These are phyloP conservation scores for Populus nigra DNA, from an alignment of 345 rosid genomes.

Conservation along the genomic window DNA sequence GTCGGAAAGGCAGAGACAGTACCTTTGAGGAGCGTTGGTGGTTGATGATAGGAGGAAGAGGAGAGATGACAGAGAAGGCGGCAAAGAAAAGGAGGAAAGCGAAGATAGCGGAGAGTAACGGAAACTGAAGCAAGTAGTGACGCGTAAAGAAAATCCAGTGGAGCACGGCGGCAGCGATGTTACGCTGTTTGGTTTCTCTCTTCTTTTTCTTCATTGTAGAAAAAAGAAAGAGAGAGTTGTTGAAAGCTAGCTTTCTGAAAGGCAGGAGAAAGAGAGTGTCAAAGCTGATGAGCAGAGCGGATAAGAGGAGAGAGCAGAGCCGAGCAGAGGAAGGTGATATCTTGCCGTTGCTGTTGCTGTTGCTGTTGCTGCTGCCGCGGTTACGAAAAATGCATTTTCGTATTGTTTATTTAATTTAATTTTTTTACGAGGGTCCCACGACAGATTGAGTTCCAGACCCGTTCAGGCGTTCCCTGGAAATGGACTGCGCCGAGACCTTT, in stretches of 20 bases:
- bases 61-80: slow-evolving; percentile 40
- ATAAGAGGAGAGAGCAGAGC: not conserved
- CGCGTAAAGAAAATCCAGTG: slow-evolving; percentile 38
- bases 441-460: not conserved
- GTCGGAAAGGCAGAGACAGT: not conserved
- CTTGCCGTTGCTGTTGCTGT: not conserved
- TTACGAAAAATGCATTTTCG: not conserved
- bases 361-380: not conserved
- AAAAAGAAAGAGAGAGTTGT: not conserved
- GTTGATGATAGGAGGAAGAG: slow-evolving; percentile 47
- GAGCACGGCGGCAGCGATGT: slow-evolving; percentile 28
- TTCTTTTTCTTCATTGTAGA: slow-evolving; percentile 41
- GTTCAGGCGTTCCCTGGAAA: not conserved
- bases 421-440: not conserved
- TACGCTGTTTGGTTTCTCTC: slow-evolving; percentile 25
- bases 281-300: not conserved
- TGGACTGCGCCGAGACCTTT: not conserved
- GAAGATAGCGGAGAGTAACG: slow-evolving; percentile 53
- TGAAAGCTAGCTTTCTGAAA: not conserved
- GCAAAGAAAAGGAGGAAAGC: slow-evolving; percentile 54
- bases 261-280: not conserved
- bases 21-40: slow-evolving; percentile 32
- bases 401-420: not conserved
- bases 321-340: not conserved
- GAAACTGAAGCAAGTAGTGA: slow-evolving; percentile 57